Base-by-base conservation (phyloP, 2,329 filamentous ascomycete species). In the Trichoderma arundinaceum region DNA sequence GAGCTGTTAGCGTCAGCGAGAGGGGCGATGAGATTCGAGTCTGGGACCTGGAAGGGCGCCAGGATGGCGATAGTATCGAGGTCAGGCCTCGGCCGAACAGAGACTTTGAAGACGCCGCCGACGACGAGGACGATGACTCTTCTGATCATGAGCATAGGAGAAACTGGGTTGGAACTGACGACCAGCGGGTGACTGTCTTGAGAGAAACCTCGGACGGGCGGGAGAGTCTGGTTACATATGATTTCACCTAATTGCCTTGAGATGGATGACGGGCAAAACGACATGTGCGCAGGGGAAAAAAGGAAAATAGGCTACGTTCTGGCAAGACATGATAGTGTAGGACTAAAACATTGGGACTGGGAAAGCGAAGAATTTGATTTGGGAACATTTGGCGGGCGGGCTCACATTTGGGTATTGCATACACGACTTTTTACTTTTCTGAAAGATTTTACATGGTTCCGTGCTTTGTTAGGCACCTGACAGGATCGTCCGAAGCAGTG, bases 101-200 rank as follows among this genome's bases (percentile, higher is more conserved):
- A 41, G 70, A 70, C 38, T 70, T 65, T 38, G 66, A 67, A 4
- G 60, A 38, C 13, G 28, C 60, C 13, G 41, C 53, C 10, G 59
- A 39, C 46, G 51, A 19, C 44, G 56, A 59, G 48, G 66, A 54
- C 51, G 19, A 51, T 17, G 8, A 39, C n/a, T 32, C 22, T n/a
- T 63, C 71, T 35, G 72, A 74, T 44, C 79, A 79, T 75, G 80
- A 84, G 41, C 82, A 83, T 66, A 76, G 78, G 56, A 79, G 82
- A 66, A 85, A 85, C 59, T 94, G 90, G 86, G 88, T 97, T 8
- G 92, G 92, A 0, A 97, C 97, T 72, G 92, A 97, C 72, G 92
- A 96, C 49, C 92, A 96, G 77, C 92, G 92, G 79, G 91, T 97
- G n/a, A 89, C 96, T 68, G 87, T 97, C 48, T 81, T 96, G 58